Evolutionary conservation across 805 yeast species (phyloP).

Genomic region (Wickerhamomyces queroliae): DNA sequence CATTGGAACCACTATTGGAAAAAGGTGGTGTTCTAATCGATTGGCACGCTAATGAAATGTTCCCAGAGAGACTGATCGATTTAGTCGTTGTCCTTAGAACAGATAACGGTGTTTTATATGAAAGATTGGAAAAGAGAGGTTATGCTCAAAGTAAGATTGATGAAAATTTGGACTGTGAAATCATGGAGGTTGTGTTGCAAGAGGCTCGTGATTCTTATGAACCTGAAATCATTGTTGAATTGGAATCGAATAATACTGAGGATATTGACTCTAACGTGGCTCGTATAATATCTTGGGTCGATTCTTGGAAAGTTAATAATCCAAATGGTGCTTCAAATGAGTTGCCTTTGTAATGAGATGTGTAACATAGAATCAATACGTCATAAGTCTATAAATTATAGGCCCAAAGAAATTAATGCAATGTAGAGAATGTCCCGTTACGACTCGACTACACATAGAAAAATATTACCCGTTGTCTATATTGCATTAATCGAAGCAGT

Average conservation of each 20-base stretch:
- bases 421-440: too few species aligned
- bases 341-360: conserved; percentile 11
- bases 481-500: neutral
- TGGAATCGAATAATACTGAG: conserved; percentile 65
- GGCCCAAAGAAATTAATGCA: too few species aligned
- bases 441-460: too few species aligned
- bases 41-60: conserved; percentile 97
- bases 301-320: conserved; percentile 65
- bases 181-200: conserved; percentile 84
- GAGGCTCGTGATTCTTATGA: conserved; percentile 85
- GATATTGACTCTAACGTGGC: conserved; percentile 80
- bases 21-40: conserved; percentile 89
- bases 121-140: conserved; percentile 68
- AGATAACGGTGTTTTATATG: conserved; percentile 65
- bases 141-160: conserved; percentile 78
- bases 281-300: conserved; percentile 69
- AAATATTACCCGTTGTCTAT: too few species aligned
- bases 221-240: conserved; percentile 75
- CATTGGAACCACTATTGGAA: conserved; percentile 68
- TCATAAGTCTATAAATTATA: too few species aligned
- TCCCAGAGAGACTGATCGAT: conserved; percentile 90
- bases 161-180: conserved; percentile 94
- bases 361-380: neutral
- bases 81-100: conserved; percentile 85
- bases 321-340: conserved; percentile 57